A percentile compares a stretch with the other conserved stretches of the same genome.
phyloP scores from a whole-genome alignment of 805 yeast genomes.

The Yarrowia phangngaensis region DNA sequence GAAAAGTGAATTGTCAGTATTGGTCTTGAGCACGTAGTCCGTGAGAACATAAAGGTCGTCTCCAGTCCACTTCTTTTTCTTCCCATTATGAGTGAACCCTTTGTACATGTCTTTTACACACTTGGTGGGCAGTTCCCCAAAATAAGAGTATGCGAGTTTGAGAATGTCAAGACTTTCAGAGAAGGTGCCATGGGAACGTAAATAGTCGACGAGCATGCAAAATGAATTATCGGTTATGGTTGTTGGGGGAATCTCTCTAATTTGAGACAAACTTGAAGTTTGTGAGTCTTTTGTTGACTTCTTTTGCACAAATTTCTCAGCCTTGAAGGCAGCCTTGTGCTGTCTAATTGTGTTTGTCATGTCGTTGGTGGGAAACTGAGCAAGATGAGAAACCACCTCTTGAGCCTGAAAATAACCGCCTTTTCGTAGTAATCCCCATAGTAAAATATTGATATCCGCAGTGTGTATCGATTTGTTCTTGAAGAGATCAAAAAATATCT shows the following conservation, averaged over 20 bases:
- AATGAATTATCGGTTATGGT: constrained; percentile 1
- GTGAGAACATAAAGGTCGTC: neutral
- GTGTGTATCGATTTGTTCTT: neutral
- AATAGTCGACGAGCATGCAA: neutral
- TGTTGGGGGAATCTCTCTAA: neutral
- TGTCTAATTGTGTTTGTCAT: neutral
- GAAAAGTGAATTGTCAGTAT: neutral
- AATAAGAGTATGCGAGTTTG: neutral
- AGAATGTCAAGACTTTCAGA: neutral
- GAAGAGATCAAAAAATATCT: neutral
- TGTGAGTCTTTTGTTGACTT: neutral
- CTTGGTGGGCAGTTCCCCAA: constrained; percentile 4
- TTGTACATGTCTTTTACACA: constrained; percentile 4
- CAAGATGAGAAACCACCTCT: neutral
- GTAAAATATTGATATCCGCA: constrained; percentile 3
- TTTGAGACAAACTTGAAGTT: neutral
- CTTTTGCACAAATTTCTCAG: neutral
- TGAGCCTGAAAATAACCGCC: neutral
- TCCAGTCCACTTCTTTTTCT: neutral
- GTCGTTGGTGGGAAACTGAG: constrained; percentile 1
- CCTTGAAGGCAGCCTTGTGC: neutral
- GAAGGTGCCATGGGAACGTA: neutral
- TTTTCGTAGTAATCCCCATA: constrained; percentile 6
- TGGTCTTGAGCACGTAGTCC: neutral
- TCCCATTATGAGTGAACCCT: neutral